A percentile compares a stretch with the other conserved stretches of the same genome.
Evolutionary conservation across 768 basidiomycete species (phyloP).

Genomic region (Rhodotorula graminis): DNA sequence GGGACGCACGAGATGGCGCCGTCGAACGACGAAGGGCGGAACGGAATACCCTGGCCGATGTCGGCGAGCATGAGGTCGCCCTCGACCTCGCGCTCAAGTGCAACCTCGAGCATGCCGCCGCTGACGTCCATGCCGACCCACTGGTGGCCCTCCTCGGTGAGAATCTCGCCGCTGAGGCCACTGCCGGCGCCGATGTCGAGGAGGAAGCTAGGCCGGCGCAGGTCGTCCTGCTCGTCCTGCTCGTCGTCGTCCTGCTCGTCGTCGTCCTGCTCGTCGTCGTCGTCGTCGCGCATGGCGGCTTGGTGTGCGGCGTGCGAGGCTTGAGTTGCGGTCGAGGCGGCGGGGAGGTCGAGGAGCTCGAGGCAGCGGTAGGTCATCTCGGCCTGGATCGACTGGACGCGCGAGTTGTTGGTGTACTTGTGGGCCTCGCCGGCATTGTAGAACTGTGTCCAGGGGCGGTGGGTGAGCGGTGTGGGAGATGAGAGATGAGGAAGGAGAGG

Average conservation of each 20-base stretch:
- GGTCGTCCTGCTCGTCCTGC: background rate
- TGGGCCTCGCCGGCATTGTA: slow-evolving; percentile 92
- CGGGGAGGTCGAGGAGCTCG: slow-evolving; percentile 75
- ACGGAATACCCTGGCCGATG: slow-evolving; percentile 96
- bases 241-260: no score
- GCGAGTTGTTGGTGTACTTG: slow-evolving; percentile 98
- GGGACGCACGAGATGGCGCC: slow-evolving; percentile 83
- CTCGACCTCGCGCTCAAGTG: slow-evolving; percentile 87
- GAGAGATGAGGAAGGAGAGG: background rate
- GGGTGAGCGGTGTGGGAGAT: background rate
- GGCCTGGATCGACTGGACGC: slow-evolving; percentile 92
- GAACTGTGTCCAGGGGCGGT: slow-evolving; percentile 57
- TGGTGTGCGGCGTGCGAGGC: no score
- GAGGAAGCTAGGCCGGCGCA: slow-evolving; percentile 70
- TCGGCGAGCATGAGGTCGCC: slow-evolving; percentile 96
- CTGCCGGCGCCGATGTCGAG: slow-evolving; percentile 96
- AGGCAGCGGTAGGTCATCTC: slow-evolving; percentile 96
- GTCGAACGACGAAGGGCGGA: slow-evolving; percentile 93
- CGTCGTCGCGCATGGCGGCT: no score
- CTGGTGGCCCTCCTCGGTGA: slow-evolving; percentile 85
- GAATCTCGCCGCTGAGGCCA: slow-evolving; percentile 91
- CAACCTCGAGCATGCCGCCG: slow-evolving; percentile 97
- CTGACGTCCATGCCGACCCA: slow-evolving; percentile 95
- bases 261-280: no score
- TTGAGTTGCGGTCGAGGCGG: slow-evolving; percentile 4